Base-by-base conservation (phyloP, 2,329 filamentous ascomycete species). In the Aspergillus persii region DNA sequence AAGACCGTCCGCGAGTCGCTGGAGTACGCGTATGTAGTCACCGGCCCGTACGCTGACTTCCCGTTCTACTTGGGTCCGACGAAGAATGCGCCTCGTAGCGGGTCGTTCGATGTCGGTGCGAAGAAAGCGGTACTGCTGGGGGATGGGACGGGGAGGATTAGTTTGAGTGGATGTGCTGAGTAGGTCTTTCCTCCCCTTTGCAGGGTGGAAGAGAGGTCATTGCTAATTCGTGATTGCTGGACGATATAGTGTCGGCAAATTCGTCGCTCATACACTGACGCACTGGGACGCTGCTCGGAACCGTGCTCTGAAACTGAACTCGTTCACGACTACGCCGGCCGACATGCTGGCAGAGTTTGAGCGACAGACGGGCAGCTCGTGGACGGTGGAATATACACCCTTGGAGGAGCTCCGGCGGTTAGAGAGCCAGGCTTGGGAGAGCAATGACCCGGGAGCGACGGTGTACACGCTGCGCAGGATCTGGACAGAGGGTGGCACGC, bases 111-210 rank as follows among this genome's bases (percentile, higher is more conserved):
- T 67, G 76, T 83, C 1, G 74, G 77, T 60, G 76, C 68, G 2
- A 86, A 83, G 68, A 83, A 78, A 58, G 89, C 89, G 0, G 77
- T 84, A 2, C 68, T 92, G 12, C 68, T 91, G 23, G 88, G 83
- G 2, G 83, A 84, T 61, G 88, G 87, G 0, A 76, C 86, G 41
- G 86, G 81, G 23, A 81, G 77, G 60, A 80, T 91, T 61, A 87
- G 86, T 39, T 84, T 92, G 66, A 91, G 87, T 2, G 89, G 86
- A 2, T 90, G 90, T 85, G 77, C 79, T 26, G 90, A 92, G 87
- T 89, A 75, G 76, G 84, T 80, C 41, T 59, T 12, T 46, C 18
- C 50, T 33, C 15, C 39, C 47, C 6, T 33, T 63, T 47, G 23
- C 18, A 23, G 18, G 18, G 18, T 23, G 18, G 18, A 23, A 23